phyloP scores from a whole-genome alignment of 108 stramenopile species.

The Pseudonitzschia pungens region DNA sequence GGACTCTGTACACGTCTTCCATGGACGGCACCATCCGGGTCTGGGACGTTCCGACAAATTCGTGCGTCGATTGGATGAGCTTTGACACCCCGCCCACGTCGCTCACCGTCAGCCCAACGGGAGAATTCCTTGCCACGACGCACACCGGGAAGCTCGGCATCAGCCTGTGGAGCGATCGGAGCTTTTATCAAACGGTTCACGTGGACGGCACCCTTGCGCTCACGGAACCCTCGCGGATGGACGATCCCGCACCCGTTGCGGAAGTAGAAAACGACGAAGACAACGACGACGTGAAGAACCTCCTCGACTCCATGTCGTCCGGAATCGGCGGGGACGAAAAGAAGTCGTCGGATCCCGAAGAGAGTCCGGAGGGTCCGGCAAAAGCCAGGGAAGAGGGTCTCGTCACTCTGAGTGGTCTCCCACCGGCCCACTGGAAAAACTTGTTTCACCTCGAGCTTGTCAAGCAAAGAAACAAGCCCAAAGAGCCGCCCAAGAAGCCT shows the following conservation, averaged over 20 bases:
- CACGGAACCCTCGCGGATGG: conserved; percentile 72
- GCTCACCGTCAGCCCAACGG: conserved; percentile 88
- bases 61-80: conserved; percentile 92
- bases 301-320: conserved; percentile 14
- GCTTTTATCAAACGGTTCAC: conserved; percentile 86
- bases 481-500: conserved; percentile 91
- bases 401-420: conserved; percentile 88
- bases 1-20: conserved; percentile 83
- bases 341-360: conserved; percentile 18
- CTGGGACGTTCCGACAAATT: conserved; percentile 94
- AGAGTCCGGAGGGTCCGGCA: conserved; percentile 22
- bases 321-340: not conserved
- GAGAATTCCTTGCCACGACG: conserved; percentile 95
- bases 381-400: conserved; percentile 64
- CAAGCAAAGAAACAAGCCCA: conserved; percentile 93
- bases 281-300: conserved; percentile 34
- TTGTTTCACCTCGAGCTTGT: conserved; percentile 94
- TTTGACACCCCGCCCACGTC: conserved; percentile 86
- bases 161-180: conserved; percentile 92
- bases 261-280: conserved; percentile 59
- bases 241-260: conserved; percentile 85
- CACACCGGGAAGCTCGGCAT: conserved; percentile 85
- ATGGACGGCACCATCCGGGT: conserved; percentile 88
- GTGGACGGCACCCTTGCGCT: conserved; percentile 62
- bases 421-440: conserved; percentile 95